Base-by-base conservation (phyloP, 1,139 yeast genomes). In the Blastobotrys aristatus region DNA sequence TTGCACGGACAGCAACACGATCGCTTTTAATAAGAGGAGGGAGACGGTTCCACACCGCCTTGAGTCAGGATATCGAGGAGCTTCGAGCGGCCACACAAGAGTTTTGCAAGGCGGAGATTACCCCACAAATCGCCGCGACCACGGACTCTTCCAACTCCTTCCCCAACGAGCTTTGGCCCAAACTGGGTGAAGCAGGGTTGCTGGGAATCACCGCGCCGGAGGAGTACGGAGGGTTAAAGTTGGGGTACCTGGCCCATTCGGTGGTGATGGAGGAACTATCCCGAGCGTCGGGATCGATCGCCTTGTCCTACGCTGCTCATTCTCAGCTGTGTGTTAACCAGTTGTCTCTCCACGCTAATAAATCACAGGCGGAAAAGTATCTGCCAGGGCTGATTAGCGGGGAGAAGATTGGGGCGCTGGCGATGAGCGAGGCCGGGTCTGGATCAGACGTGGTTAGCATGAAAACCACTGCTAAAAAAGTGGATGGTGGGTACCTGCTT, bases 201-300 rank as follows among this genome's bases (percentile, higher is more conserved):
- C 54, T 64, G 20, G 68, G 68, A 7, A 60, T 64, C 48, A 64
- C 68, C 2, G 68, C 68, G 5, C 60, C 60, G 4, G 63, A 57
- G 26, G 62, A 63, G 48, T 63, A 62, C 50, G 68, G 68, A 10
- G 68, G 68, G 3, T 52, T 64, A 24, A 60, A 58, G 20, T 53
- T 62, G 40, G 68, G 68, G n/a, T 64, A 64, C 52, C 48, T 57
- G 32, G 67, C 67, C 17, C 68, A 64, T 50, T 47, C 62, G 3
- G 66, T 62, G 4, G 68, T 64, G 30, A 61, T 64, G 64, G 68
- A 64, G 50, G 67, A 64, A 50, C 50, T 64, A 8, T 62, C 67
- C 2, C 53, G 65, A 16, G 67, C 66, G 14, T 55, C 61, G 22
- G 61, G 67, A 1, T 62, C 68, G 6, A 64, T 64, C 50, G 68